phyloP scores from a whole-genome alignment of 495 filamentous ascomycete genomes.

The Pyronema omphalodes region DNA sequence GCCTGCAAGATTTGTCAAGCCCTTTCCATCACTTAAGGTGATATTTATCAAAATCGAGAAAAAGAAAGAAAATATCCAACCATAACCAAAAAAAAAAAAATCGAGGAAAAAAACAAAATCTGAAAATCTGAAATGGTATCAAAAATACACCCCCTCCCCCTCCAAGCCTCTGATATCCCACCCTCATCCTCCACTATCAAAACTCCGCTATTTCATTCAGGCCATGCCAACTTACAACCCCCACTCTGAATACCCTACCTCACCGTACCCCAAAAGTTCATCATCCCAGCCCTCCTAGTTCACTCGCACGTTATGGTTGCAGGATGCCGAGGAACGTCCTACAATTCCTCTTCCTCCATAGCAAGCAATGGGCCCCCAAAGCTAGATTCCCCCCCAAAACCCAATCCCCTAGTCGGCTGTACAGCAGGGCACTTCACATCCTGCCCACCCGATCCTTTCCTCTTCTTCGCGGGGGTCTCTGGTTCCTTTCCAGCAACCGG shows the following conservation, averaged over 20 bases:
- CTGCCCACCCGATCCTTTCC: constrained; percentile 17
- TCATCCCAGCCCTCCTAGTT: too few species aligned
- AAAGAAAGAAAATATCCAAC: neutral
- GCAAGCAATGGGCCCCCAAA: constrained; percentile 14
- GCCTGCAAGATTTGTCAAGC: constrained; percentile 24
- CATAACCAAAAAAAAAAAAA: neutral
- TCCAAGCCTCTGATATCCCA: too few species aligned
- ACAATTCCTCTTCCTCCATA: constrained; percentile 19
- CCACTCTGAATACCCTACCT: too few species aligned
- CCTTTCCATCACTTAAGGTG: constrained; percentile 10
- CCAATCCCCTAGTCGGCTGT: constrained; percentile 11
- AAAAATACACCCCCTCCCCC: too few species aligned
- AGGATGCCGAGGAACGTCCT: constrained; percentile 4
- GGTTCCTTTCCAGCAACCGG: constrained; percentile 7
- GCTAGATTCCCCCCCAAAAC: constrained; percentile 19
- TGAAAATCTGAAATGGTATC: neutral
- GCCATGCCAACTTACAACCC: too few species aligned
- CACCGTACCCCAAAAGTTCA: too few species aligned
- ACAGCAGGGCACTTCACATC: constrained; percentile 19
- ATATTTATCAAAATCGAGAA: constrained; percentile 7
- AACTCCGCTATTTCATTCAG: too few species aligned
- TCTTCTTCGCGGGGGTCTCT: constrained; percentile 21
- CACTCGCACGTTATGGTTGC: too few species aligned
- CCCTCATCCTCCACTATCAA: too few species aligned
- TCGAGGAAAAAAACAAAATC: constrained; percentile 8